Evolutionary conservation across 2,329 filamentous ascomycete genomes (phyloP).

Genomic region (Ophiostoma sp.): DNA sequence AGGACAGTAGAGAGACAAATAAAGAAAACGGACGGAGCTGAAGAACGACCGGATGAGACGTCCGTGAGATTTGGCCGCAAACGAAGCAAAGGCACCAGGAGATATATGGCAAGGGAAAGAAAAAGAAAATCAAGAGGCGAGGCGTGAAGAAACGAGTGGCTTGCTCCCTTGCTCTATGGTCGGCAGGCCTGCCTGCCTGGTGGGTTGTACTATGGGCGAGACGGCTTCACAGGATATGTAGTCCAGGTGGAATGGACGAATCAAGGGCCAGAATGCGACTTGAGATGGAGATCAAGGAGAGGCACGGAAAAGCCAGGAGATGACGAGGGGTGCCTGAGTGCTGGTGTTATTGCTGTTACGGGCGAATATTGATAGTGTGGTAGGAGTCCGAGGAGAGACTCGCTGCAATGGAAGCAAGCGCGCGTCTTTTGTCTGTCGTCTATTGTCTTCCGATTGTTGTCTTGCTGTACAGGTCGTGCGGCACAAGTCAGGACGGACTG

Average conservation of each 20-base stretch:
- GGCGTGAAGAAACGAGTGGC: not conserved
- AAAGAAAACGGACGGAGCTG: not conserved
- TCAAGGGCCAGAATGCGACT: slow-evolving; percentile 21
- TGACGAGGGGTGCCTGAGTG: slow-evolving; percentile 25
- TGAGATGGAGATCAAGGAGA: slow-evolving; percentile 7
- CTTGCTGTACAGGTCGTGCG: not conserved
- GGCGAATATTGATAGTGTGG: slow-evolving; percentile 15
- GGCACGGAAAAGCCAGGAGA: slow-evolving; percentile 13
- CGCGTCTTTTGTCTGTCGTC: slow-evolving; percentile 32
- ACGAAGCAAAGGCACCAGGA: not conserved
- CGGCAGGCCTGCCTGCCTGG: not conserved
- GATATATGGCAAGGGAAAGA: not conserved
- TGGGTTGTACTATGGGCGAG: slow-evolving; percentile 18
- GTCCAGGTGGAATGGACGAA: slow-evolving; percentile 18
- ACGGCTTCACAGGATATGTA: slow-evolving; percentile 13
- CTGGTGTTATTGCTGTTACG: slow-evolving; percentile 25
- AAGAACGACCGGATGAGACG: not conserved
- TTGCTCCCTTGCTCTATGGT: not conserved
- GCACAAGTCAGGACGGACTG: slow-evolving; percentile 11
- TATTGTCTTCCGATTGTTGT: not conserved
- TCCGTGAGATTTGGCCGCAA: not conserved
- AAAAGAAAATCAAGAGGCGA: not conserved
- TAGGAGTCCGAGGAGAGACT: slow-evolving; percentile 29
- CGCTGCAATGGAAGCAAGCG: slow-evolving; percentile 34
- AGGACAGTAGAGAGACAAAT: not conserved